phyloP scores from a whole-genome alignment of 2,329 filamentous ascomycete genomes.

The Xylariaceae sp. region DNA sequence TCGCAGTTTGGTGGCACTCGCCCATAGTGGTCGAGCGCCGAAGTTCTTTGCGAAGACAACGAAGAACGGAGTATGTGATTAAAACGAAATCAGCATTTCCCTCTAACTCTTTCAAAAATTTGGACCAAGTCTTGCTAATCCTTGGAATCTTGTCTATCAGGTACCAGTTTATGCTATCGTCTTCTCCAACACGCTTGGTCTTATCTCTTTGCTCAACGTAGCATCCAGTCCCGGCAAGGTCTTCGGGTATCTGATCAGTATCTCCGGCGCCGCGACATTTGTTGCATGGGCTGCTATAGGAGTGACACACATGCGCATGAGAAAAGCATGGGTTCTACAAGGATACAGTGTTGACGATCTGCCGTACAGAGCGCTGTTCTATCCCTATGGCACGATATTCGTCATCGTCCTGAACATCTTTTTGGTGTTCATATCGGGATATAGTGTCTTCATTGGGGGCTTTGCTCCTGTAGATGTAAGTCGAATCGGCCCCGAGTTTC shows the following conservation, averaged over 20 bases:
- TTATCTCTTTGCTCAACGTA: conserved; percentile 30
- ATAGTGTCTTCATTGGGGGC: conserved; percentile 25
- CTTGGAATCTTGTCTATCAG: too few relatives aligned
- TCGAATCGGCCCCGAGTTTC: too few relatives aligned
- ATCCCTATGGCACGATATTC: conserved; percentile 25
- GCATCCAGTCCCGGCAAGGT: conserved; percentile 28
- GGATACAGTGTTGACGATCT: conserved; percentile 22
- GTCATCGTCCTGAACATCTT: conserved; percentile 26
- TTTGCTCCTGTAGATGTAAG: conserved; percentile 21
- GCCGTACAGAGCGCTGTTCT: conserved; percentile 21
- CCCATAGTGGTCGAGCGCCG: conserved; percentile 24
- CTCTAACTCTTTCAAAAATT: too few relatives aligned
- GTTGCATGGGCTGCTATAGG: conserved; percentile 32
- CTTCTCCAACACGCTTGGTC: conserved; percentile 29
- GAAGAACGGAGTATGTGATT: conserved; percentile 15
- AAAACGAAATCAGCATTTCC: too few relatives aligned
- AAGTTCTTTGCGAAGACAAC: conserved; percentile 27
- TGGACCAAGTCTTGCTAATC: too few relatives aligned
- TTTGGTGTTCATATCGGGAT: conserved; percentile 28
- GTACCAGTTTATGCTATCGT: conserved; percentile 26
- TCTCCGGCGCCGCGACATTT: conserved; percentile 28
- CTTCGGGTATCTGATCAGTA: conserved; percentile 27
- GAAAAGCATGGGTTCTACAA: conserved; percentile 25
- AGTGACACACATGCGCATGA: conserved; percentile 27
- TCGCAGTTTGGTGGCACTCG: conserved; percentile 27